phyloP scores from a whole-genome alignment of 1,139 yeast species.

The Pichia sp. region DNA sequence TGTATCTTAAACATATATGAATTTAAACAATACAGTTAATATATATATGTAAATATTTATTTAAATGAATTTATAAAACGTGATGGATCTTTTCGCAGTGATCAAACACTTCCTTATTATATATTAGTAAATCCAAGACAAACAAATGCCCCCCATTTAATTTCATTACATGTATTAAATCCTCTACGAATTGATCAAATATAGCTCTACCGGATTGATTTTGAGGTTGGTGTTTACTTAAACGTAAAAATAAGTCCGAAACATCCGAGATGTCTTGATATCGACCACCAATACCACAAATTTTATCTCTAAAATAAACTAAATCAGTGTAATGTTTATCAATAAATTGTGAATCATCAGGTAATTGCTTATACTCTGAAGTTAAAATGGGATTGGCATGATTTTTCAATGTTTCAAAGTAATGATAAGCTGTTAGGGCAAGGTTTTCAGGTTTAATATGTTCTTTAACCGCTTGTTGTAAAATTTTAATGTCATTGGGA shows the following conservation, averaged over 20 bases:
- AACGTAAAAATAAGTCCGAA: constrained; percentile 14
- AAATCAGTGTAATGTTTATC: constrained; percentile 40
- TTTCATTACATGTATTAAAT: constrained; percentile 34
- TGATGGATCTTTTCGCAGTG: constrained; percentile 24
- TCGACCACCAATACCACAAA: constrained; percentile 24
- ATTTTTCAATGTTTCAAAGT: constrained; percentile 16
- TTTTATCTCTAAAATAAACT: constrained; percentile 29
- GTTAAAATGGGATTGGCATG: constrained; percentile 16
- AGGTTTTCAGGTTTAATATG: no score
- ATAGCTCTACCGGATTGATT: no score
- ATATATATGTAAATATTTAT: no score
- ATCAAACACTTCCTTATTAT: constrained; percentile 35
- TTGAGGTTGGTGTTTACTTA: constrained; percentile 23
- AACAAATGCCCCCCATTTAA: constrained; percentile 42
- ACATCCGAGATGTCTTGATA: constrained; percentile 21
- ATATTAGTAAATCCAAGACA: constrained; percentile 36
- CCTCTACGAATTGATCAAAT: constrained; percentile 35
- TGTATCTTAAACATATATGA: no score
- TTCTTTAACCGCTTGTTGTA: not conserved
- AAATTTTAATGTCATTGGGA: not conserved
- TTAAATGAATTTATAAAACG: no score
- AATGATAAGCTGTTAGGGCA: constrained; percentile 20
- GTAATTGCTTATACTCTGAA: constrained; percentile 36
- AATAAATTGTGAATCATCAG: constrained; percentile 42
- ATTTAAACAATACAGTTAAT: no score